phyloP scores from a whole-genome alignment of 345 rosid species.

The Citrus australasica region DNA sequence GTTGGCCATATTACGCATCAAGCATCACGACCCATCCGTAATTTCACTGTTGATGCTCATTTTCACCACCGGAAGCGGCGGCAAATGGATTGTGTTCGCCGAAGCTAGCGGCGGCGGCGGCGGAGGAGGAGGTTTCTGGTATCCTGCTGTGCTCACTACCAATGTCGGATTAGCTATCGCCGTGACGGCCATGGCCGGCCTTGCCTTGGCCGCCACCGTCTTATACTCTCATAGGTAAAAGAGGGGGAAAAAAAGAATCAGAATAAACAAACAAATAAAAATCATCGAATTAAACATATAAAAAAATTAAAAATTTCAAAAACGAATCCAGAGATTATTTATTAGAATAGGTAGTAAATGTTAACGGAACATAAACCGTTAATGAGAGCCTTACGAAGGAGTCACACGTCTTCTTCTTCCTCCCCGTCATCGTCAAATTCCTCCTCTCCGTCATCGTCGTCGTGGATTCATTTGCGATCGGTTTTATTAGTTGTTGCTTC shows the following conservation, averaged over 20 bases:
- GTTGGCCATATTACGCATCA: constrained; percentile 25
- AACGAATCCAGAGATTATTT: constrained; percentile 10
- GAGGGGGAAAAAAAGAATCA: neutral
- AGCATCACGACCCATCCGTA: constrained; percentile 10
- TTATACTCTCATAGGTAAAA: constrained; percentile 59
- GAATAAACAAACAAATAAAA: neutral
- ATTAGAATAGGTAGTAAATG: constrained; percentile 26
- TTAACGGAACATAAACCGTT: constrained; percentile 45
- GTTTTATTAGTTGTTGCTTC: constrained; percentile 54
- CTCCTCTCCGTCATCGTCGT: constrained; percentile 44
- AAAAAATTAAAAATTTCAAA: neutral
- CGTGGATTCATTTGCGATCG: constrained; percentile 70
- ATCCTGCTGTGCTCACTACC: constrained; percentile 34
- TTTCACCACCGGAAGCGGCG: constrained; percentile 30
- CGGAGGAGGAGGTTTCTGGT: constrained; percentile 48
- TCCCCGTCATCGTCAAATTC: constrained; percentile 34
- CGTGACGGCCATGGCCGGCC: constrained; percentile 73
- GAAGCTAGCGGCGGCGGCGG: constrained; percentile 41
- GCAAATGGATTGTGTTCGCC: constrained; percentile 47
- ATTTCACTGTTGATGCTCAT: constrained; percentile 38
- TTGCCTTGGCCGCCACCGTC: constrained; percentile 66
- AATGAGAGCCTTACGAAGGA: constrained; percentile 59
- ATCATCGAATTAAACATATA: neutral
- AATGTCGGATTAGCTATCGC: constrained; percentile 59
- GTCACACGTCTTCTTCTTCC: constrained; percentile 41